A percentile compares a stretch with the other conserved stretches of the same genome.
Evolutionary conservation across 2,329 filamentous ascomycete species (phyloP).

Genomic region (Atkinsonella hypoxylon): DNA sequence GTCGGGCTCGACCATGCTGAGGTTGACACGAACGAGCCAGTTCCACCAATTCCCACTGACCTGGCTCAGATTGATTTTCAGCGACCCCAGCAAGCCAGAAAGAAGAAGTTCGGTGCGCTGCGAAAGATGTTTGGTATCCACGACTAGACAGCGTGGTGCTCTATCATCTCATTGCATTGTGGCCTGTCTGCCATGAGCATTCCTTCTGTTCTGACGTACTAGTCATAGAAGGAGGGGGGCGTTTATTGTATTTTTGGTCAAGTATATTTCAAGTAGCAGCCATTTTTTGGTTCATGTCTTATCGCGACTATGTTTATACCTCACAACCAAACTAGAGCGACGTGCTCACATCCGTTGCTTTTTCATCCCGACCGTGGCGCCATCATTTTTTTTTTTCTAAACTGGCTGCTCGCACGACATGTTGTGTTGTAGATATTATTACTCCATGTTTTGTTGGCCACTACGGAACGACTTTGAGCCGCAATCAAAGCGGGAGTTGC

Average conservation of each 20-base stretch:
- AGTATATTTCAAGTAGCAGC: not conserved
- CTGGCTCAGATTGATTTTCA: not conserved
- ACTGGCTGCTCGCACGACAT: not conserved
- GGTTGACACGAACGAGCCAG: constrained; percentile 8
- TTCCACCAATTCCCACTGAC: constrained; percentile 2
- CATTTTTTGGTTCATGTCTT: not conserved
- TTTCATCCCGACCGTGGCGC: too few relatives aligned
- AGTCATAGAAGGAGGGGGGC: not conserved
- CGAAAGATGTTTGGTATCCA: constrained; percentile 51
- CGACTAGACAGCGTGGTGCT: constrained; percentile 22
- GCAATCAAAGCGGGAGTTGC: not conserved
- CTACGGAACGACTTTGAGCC: not conserved
- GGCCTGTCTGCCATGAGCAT: not conserved
- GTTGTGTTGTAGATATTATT: not conserved
- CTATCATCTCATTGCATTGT: constrained; percentile 3
- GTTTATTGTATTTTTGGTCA: not conserved
- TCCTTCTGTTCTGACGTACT: not conserved
- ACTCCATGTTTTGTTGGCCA: not conserved
- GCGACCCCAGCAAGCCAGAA: constrained; percentile 22
- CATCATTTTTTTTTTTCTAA: not conserved
- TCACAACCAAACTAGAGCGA: not conserved
- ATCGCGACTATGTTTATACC: not conserved
- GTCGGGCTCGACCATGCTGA: constrained; percentile 10
- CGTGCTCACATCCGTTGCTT: not conserved
- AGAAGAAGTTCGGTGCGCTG: constrained; percentile 57